Base-by-base conservation (phyloP, 257 asterid species). In the Fraxinus cuspidata region DNA sequence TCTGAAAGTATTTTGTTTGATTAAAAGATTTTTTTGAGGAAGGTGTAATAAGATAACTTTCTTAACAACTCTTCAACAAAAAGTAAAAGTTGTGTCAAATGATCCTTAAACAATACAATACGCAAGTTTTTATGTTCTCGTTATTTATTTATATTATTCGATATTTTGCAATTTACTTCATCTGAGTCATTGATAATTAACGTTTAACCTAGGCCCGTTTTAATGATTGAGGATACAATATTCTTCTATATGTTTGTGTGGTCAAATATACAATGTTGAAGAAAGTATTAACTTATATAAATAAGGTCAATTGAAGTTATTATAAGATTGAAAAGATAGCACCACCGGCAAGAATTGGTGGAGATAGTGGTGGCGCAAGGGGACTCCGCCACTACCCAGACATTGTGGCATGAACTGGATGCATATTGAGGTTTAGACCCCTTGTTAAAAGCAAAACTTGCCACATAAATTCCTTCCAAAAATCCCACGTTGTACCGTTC, bases 361-460 rank as follows among this genome's bases (percentile, higher is more conserved):
- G 86, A 37, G 77, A 64, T 56, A 64, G 81, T 83, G 84, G 83
- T 82, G 80, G 81, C 76, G 60, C 77, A 56, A 28, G 77, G 68
- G 77, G 27, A n/a, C 49, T 3, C 49, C 49, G 11, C 64, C 23
- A n/a, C 64, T n/a, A 53, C 25, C 80, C 80, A 65, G 77, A 80
- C 86, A 84, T 21, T 86, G 88, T 80, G 88, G 75, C 68, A 79
- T 76, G 64, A 84, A 80, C 78, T 87, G 87, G 80, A 38, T 38
- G 71, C 82, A 78, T 72, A 18, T 53, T 4, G 42, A 76, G 65
- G 71, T 79, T 65, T 25, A 78, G 77, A 81, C 51, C 18, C 49
- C 84, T 77, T 76, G 75, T 75, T 42, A 49, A 34, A 53, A 79
- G 37, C 21, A 31, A 75, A 72, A 76, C 70, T 25, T 60, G 29